Evolutionary conservation across 495 filamentous ascomycete genomes (phyloP).

Genomic region (Aspergillus nidulans): DNA sequence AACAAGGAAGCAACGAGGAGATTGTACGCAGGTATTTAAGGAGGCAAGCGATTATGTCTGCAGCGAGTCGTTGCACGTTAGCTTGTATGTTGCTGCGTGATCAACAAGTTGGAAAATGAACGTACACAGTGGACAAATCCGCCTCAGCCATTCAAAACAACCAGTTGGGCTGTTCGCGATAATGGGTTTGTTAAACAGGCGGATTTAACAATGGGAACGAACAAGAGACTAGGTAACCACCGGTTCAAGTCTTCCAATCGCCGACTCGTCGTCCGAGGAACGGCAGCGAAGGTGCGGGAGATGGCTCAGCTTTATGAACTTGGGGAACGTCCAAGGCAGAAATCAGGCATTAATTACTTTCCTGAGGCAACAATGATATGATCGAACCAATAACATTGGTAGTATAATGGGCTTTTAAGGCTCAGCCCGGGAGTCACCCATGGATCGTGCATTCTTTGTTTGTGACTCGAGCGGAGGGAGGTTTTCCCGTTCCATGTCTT

Average conservation of each 20-base stretch:
- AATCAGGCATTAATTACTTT: constrained; percentile 13
- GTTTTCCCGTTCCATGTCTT: not conserved
- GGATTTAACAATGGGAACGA: constrained; percentile 15
- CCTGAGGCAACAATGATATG: constrained; percentile 5
- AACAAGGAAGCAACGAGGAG: constrained; percentile 14
- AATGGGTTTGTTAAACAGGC: constrained; percentile 14
- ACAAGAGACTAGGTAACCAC: constrained; percentile 12
- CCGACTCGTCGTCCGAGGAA: constrained; percentile 38
- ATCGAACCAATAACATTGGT: not conserved
- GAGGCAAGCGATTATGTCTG: constrained; percentile 9
- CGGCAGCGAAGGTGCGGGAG: constrained; percentile 20
- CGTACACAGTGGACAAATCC: constrained; percentile 24
- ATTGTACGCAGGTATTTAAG: not conserved
- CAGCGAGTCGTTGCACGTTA: not conserved
- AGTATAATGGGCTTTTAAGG: not conserved
- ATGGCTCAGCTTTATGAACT: constrained; percentile 13
- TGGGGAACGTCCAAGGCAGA: constrained; percentile 25
- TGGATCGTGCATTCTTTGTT: constrained; percentile 6
- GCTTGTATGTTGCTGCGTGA: not conserved
- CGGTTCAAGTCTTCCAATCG: constrained; percentile 26
- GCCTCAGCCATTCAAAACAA: constrained; percentile 19
- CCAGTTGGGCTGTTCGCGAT: constrained; percentile 7
- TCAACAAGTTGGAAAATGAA: constrained; percentile 5
- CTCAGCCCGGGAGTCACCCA: constrained; percentile 6
- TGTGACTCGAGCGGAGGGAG: not conserved